Evolutionary conservation across 208 protist species (phyloP), one percentile per base, ranked within the genome.

Genomic region (Acanthamoeba quina): DNA sequence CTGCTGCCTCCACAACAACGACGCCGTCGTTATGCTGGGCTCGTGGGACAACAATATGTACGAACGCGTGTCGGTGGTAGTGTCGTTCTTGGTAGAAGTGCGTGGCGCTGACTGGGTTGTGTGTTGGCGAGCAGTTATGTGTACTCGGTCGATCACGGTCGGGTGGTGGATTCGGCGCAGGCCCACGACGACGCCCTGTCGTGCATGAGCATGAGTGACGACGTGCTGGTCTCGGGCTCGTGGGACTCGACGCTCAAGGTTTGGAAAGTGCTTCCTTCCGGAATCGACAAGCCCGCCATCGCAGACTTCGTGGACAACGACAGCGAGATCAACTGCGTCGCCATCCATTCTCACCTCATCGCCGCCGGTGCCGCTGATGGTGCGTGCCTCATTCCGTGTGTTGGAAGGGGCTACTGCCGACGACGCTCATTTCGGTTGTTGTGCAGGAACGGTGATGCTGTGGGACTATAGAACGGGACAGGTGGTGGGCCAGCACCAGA

Each of bases 41-140:
- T 95, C 89, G 10, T 97, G 96, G 96, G 96, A 97, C 72, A 97
- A 97, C 64, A 94, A 96, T 49, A 92, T 97, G 94, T 97, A 96
- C 34, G 56, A 13, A 21, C 21, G 58, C 37, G n/a, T 26, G 11
- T 44, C 49, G 34, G n/a, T 76, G 68, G 17, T 82, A 3, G 17
- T 11, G 13, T 82, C 44, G 21, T 82, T 52, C 24, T 17, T 9
- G 21, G 10, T 47, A 5, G 44, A 11, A 11, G 44, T 11, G 44
- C 44, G 2, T 3, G 7, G 5, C 7, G 44, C 44, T 47, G 2
- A 11, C 34, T 37, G 44, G 44, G 44, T 47, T 47, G 44, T 47
- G 44, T 47, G 44, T 47, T 47, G 44, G 44, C 44, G 44, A 47
- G 3, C n/a, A 96, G 95, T 52, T 96, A 97, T 94, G 74, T 97